Evolutionary conservation across 75 land plant species (phyloP).

Genomic region (Azolla pinnata): DNA sequence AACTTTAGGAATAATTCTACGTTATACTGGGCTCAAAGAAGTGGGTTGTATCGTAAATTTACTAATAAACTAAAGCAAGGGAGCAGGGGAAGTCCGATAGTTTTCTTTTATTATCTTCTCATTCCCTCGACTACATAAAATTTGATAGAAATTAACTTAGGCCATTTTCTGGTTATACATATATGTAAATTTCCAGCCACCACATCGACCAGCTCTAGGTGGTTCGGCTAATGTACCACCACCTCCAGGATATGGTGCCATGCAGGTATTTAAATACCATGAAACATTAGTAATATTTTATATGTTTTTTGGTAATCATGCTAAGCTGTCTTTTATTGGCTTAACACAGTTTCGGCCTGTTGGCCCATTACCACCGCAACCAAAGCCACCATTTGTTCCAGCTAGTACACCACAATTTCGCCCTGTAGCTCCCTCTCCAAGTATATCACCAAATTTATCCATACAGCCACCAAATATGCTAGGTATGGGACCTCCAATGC

Average conservation of each 20-base stretch:
- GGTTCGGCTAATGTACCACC: not conserved
- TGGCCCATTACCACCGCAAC: conserved; percentile 22
- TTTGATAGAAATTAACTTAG: too few species aligned
- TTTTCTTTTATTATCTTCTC: not conserved
- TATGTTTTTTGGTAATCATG: not conserved
- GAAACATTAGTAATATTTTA: not conserved
- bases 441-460: not conserved
- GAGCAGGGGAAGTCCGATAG: not conserved
- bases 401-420: conserved; percentile 38
- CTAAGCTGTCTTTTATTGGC: not conserved
- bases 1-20: not conserved
- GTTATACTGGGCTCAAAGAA: too few species aligned
- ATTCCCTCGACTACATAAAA: not conserved
- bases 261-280: conserved; percentile 3
- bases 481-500: conserved; percentile 20
- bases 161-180: too few species aligned
- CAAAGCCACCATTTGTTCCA: conserved; percentile 38
- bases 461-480: conserved; percentile 26
- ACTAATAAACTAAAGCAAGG: too few species aligned
- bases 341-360: conserved; percentile 55
- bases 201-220: too few species aligned
- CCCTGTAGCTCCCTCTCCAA: conserved; percentile 23
- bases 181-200: too few species aligned
- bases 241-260: not conserved
- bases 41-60: too few species aligned